Conservation (phyloP, 345 rosid species). For the Hibiscus trionum region DNA sequence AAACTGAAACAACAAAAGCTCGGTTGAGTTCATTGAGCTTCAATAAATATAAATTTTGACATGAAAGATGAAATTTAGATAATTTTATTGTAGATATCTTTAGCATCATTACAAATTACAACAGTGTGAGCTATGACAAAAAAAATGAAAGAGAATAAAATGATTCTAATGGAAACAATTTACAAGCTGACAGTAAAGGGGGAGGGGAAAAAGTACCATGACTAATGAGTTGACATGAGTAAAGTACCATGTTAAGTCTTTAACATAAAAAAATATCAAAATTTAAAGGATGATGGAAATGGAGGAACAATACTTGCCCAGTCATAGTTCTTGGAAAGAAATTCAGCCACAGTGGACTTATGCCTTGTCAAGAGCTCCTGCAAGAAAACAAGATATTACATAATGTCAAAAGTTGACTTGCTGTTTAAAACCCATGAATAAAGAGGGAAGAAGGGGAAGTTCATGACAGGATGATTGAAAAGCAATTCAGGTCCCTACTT, state of each 20-base stretch:
- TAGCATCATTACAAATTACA: background rate
- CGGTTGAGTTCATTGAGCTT: constrained; percentile 10
- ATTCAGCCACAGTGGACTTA: constrained; percentile 95
- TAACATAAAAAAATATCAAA: background rate
- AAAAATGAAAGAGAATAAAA: background rate
- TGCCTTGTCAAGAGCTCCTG: constrained; percentile 98
- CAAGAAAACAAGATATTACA: constrained; percentile 16
- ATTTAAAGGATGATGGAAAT: background rate
- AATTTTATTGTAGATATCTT: background rate
- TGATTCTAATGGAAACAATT: background rate
- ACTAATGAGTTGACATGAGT: background rate
- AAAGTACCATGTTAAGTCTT: background rate
- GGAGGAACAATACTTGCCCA: constrained; percentile 47
- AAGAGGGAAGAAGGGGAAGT: background rate
- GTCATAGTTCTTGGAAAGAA: constrained; percentile 84
- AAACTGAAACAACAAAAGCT: constrained; percentile 47
- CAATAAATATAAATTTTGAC: background rate
- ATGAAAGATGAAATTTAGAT: background rate
- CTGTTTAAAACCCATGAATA: no score
- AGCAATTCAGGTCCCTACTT: background rate
- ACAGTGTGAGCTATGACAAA: background rate
- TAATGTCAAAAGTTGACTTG: background rate
- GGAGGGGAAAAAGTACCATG: no score
- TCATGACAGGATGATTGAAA: background rate
- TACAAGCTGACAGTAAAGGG: background rate